A percentile compares a stretch with the other conserved stretches of the same genome.
phyloP scores from a whole-genome alignment of 495 filamentous ascomycete species.

The Penicillium turbatum region DNA sequence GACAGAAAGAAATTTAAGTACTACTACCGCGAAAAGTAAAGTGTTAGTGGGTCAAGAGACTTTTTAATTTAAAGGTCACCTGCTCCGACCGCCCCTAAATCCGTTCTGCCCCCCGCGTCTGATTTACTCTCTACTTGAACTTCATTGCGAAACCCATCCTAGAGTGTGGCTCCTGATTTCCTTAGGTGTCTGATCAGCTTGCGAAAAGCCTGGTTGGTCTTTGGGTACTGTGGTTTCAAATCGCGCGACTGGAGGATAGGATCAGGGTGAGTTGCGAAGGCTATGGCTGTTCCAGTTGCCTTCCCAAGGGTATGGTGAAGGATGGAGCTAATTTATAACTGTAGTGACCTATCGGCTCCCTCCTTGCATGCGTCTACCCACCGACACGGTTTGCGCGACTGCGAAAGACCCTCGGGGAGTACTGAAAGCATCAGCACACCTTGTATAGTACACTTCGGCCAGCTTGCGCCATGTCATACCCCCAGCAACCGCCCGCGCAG shows the following conservation, averaged over 20 bases:
- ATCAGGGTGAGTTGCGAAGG: neutral
- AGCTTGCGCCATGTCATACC: conserved; percentile 33
- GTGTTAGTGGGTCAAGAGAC: neutral
- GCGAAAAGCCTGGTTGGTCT: neutral
- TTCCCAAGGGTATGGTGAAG: neutral
- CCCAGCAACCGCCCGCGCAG: conserved; percentile 26
- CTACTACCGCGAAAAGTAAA: neutral
- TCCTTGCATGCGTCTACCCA: conserved; percentile 22
- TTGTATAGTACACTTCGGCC: neutral
- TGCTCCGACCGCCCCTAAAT: conserved; percentile 9
- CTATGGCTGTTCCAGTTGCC: neutral
- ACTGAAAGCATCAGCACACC: neutral
- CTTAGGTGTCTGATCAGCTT: neutral
- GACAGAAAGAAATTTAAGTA: neutral
- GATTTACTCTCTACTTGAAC: neutral
- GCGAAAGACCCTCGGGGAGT: neutral
- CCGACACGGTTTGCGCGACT: neutral
- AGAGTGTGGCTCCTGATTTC: neutral
- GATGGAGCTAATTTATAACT: neutral
- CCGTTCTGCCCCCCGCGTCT: conserved; percentile 3
- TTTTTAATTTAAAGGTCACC: conserved; percentile 7
- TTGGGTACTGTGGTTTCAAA: neutral
- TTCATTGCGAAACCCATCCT: neutral
- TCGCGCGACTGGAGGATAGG: neutral
- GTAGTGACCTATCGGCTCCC: neutral